Evolutionary conservation across 352 stramenopile species (phyloP), one percentile per base, ranked within the genome.

Genomic region (Phytophthora citrophthora): DNA sequence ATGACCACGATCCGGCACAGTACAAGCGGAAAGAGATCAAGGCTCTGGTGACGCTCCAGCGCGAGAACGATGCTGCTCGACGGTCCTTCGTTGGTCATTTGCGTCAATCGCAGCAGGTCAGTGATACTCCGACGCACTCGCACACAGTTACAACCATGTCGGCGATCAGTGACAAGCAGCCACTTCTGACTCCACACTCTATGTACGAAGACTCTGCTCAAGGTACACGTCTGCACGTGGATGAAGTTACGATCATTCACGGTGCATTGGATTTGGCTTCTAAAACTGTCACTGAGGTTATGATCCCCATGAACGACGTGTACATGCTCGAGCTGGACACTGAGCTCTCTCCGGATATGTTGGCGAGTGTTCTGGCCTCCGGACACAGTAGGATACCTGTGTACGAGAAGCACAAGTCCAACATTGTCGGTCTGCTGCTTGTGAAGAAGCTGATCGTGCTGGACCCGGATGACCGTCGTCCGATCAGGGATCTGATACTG

Each of bases 231-330:
- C 54, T 94, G n/a, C 72, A 90, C 53, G 78, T 79, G 29, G 90
- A 97, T 61, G 93, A 98, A 73, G 89, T 98, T 2, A 94, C 79
- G 1, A 96, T 98, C 59, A 96, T 98, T 52, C 89, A 97, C 62
- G 96, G 94, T 29, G 91, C 93, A 10, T 57, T 99, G 43, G 74
- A 90, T 46, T 77, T 99, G 43, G 90, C 86, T 15, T 78, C 88
- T 40, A 97, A 94, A 60, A 91, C 83, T 1, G 88, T 96, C 3
- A 68, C 59, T 1, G 84, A 98, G 55, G 83, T 96, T 15, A 97
- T 96, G 85, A 97, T 96, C 32, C 89, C 88, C 7, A 84, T 97
- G 51, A 46, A 81, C 3, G 62, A 95, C 40, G 86, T 97, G 1
- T 98, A 86, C 74, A 93, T 94, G 68, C 66, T 98, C 20, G 81